Evolutionary conservation across 2,329 filamentous ascomycete species (phyloP), one percentile per base, ranked within the genome.

Genomic region (Penicillium sp.): DNA sequence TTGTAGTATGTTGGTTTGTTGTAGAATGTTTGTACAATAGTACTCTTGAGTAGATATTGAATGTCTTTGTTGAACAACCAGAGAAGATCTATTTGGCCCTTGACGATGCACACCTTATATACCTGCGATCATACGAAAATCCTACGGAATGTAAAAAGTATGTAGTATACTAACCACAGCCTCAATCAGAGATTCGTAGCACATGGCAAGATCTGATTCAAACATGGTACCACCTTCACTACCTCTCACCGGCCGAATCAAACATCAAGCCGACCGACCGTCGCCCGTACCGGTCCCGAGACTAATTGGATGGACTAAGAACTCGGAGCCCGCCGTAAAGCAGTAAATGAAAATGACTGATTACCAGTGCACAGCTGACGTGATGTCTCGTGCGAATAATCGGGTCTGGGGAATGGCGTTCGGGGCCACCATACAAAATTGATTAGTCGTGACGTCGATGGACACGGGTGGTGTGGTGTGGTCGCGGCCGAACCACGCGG

Each of bases 401-500:
- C 33, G 60, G 38, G 33, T 33, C 54, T 3, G n/a, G 54, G 45
- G 19, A 22, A 22, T 22, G 19, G 43, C 28, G 1, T 38, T 19
- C 30, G 26, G 51, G n/a, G 13, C 3, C 25, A n/a, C 13, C 30
- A 11, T 33, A 37, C 35, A 37, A 14, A 14, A 35, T 4, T 35
- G n/a, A 22, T 33, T 48, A 62, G 51, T 60, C 26, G 35, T 67
- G 65, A 67, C 61, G 65, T 59, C 22, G 54, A 22, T 6, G 25
- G 26, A 13, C 11, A 8, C 8, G 3, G n/a, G 22, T 37, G 35
- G 35, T 37, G 55, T 60, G 60, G 57, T 65, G 22, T 57, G 59
- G 61, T 67, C 46, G 13, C 57, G 61, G 55, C 62, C 52, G 49
- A 59, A 57, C 57, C 40, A 57, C 40, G 40, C 58, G 61, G 61